These are phyloP conservation scores for Forsythia viridissima DNA, from an alignment of 257 asterid species.

Conservation along the genomic window DNA sequence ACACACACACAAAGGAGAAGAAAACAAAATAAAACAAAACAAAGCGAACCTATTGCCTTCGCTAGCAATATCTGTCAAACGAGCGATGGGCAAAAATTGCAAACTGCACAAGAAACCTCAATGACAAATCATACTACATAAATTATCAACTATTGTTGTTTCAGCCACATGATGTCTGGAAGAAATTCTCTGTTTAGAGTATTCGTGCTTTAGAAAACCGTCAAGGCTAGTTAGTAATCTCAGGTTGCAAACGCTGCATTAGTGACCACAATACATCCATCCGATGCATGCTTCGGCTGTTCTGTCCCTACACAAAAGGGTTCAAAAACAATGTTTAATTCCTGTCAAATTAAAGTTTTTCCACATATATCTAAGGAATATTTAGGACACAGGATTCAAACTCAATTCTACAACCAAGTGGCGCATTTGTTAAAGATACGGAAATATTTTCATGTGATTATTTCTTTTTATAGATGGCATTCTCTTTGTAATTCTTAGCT, in stretches of 20 bases:
- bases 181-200: not conserved
- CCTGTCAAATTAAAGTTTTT: not conserved
- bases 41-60: not conserved
- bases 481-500: too few relatives aligned
- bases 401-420: too few relatives aligned
- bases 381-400: too few relatives aligned
- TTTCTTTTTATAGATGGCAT: too few relatives aligned
- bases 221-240: conserved; percentile 27
- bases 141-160: not conserved
- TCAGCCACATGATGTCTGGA: not conserved
- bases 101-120: not conserved
- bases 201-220: not conserved
- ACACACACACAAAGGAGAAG: not conserved
- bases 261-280: conserved; percentile 95
- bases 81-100: not conserved
- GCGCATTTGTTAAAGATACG: too few relatives aligned
- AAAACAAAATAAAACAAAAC: not conserved
- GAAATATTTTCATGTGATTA: too few relatives aligned
- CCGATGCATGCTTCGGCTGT: conserved; percentile 78
- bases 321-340: not conserved
- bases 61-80: not conserved
- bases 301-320: conserved; percentile 45
- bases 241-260: conserved; percentile 84
- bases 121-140: not conserved
- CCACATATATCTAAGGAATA: not conserved